phyloP scores from a whole-genome alignment of 2,329 filamentous ascomycete genomes.

The Fusarium luffae region DNA sequence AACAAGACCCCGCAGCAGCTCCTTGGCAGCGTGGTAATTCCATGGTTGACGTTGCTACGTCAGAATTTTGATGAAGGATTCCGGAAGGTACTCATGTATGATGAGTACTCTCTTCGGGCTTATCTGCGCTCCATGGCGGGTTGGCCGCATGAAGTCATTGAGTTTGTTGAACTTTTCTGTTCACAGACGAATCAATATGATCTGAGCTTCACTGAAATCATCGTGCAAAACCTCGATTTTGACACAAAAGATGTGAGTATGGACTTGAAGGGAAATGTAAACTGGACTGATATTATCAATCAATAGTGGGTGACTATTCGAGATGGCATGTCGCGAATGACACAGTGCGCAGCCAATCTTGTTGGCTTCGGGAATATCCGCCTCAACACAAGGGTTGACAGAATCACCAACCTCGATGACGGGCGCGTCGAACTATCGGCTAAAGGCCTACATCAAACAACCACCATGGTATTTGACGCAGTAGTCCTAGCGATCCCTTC shows the following conservation, averaged over 20 bases:
- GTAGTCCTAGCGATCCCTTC: neutral
- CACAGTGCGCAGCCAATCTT: neutral
- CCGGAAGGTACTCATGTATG: too few species aligned
- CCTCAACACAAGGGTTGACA: neutral
- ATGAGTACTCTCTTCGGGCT: too few species aligned
- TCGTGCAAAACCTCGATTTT: neutral
- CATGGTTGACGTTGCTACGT: too few species aligned
- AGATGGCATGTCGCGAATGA: neutral
- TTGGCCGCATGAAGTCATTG: too few species aligned
- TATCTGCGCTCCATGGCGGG: too few species aligned
- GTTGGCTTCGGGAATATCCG: neutral
- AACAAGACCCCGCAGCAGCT: neutral
- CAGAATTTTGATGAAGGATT: too few species aligned
- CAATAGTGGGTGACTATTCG: neutral
- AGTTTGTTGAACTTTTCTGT: too few species aligned
- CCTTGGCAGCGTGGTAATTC: too few species aligned
- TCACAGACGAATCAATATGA: neutral
- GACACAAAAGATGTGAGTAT: neutral
- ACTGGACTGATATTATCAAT: too few species aligned
- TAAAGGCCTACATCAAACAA: neutral
- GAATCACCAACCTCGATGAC: neutral
- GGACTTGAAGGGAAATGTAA: fast-evolving
- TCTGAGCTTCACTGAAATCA: neutral
- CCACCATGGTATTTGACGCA: neutral
- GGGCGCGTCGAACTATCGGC: neutral